Evolutionary conservation across 2,329 filamentous ascomycete genomes (phyloP), one percentile per base, ranked within the genome.

Genomic region (Fusarium sp.): DNA sequence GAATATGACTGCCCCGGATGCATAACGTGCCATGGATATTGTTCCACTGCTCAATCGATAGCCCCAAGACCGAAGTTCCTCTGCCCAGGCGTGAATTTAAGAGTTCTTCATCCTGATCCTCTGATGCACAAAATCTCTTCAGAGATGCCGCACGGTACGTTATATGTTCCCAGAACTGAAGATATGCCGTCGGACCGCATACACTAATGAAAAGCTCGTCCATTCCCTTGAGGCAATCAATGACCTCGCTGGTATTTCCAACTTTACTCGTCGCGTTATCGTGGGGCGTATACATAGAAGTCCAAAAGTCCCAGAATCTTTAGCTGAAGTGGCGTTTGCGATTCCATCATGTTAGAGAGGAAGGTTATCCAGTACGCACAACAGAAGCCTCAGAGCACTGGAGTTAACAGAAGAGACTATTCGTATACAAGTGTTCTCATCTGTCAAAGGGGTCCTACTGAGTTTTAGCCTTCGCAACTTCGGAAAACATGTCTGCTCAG

Each of bases 61-160:
- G 31, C 1, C 8, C 45, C 2, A 65, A 44, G 11, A 41, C 51
- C 2, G 18, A 15, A 10, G 26, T 67, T n/a, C n/a, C 64, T 8
- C 20, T 51, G 2, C 61, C 45, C 14, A 66, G 47, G 4, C 51
- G 53, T 0, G 28, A 50, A 6, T 12, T 12, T 0, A 66, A n/a
- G 3, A 41, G 6, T 24, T 67, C 64, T 10, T 47, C 64, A n/a
- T 66, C 64, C 4, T 14, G 33, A 18, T 53, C 64, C 61, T 47
- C 24, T 53, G 51, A 10, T 67, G 64, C 1, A 53, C 33, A 16
- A 67, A 28, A n/a, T 3, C 8, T 38, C n/a, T 31, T 53, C 12
- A 60, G 20, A 2, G 58, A 63, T 4, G 24, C 3, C 0, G 10
- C 9, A 41, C 66, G 64, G 1, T 39, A 12, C 7, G 24, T 10